Conservation (phyloP, 306 rosid species). For the Malus fusca region DNA sequence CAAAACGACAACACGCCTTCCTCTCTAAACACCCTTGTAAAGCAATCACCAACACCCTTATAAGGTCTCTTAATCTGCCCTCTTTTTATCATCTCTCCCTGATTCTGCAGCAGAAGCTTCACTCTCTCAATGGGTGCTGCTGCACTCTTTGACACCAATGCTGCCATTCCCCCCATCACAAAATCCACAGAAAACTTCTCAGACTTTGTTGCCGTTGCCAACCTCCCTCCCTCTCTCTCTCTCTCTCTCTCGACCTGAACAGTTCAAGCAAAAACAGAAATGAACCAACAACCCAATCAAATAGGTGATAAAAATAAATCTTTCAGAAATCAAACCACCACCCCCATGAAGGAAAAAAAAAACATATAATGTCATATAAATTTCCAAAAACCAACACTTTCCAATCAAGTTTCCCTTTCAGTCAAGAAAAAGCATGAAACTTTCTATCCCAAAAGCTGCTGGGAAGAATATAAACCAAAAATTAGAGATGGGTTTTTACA, state of each 20-base stretch:
- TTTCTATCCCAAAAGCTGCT: not conserved
- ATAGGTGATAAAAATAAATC: not conserved
- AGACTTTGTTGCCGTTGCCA: conserved; percentile 39
- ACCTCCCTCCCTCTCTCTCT: not conserved
- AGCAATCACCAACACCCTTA: conserved; percentile 56
- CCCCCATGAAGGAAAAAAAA: not conserved
- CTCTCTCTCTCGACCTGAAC: conserved; percentile 6
- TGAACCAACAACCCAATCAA: not conserved
- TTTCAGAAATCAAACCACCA: not conserved
- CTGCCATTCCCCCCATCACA: conserved; percentile 77
- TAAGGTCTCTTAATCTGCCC: conserved; percentile 76
- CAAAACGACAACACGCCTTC: conserved; percentile 85
- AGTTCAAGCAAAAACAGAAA: not conserved
- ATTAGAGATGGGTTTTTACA: not conserved
- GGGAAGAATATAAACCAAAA: not conserved
- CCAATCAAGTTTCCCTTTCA: not conserved
- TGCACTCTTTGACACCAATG: conserved; percentile 55
- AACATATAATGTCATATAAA: not conserved
- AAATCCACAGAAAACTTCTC: conserved; percentile 75
- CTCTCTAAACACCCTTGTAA: conserved; percentile 58
- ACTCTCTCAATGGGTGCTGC: conserved; percentile 96
- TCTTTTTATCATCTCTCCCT: conserved; percentile 86
- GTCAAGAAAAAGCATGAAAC: not conserved
- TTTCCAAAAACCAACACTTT: not conserved
- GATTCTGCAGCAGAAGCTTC: conserved; percentile 89